Evolutionary conservation across 257 asterid genomes (phyloP).

Genomic region (Solanum sejunctum): DNA sequence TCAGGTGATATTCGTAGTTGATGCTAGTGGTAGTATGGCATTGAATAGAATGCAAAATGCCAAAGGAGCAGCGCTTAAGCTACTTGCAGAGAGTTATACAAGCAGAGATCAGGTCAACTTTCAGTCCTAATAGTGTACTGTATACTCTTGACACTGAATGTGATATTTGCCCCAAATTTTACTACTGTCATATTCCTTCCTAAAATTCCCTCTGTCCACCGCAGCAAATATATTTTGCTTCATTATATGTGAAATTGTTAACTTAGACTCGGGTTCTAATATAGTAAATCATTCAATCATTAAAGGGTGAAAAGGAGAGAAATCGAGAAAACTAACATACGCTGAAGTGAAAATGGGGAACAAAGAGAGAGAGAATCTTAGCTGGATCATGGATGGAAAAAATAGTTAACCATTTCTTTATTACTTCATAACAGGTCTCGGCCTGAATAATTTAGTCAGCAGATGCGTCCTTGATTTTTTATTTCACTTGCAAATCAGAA

Average conservation of each 20-base stretch:
- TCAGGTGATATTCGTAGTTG: conserved; percentile 96
- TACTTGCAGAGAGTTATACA: conserved; percentile 95
- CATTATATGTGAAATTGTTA: neutral
- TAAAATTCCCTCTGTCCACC: neutral
- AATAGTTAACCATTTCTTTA: neutral
- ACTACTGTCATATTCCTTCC: neutral
- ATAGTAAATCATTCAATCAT: neutral
- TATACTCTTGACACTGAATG: neutral
- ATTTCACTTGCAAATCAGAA: neutral
- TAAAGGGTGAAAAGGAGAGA: neutral
- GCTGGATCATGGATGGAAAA: neutral
- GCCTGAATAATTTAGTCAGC: neutral
- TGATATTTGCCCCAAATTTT: neutral
- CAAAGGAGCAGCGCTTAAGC: conserved; percentile 94
- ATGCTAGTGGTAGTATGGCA: conserved; percentile 99
- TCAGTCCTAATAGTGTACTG: neutral
- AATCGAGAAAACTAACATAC: neutral
- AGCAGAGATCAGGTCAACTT: conserved; percentile 94
- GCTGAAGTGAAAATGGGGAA: neutral
- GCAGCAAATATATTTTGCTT: neutral
- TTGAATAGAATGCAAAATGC: conserved; percentile 99
- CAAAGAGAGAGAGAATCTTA: neutral
- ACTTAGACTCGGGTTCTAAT: neutral
- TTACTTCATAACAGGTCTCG: neutral
- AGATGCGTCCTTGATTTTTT: neutral